Evolutionary conservation across 2,329 filamentous ascomycete genomes (phyloP).

Genomic region (Cladobotryum mycophilum): DNA sequence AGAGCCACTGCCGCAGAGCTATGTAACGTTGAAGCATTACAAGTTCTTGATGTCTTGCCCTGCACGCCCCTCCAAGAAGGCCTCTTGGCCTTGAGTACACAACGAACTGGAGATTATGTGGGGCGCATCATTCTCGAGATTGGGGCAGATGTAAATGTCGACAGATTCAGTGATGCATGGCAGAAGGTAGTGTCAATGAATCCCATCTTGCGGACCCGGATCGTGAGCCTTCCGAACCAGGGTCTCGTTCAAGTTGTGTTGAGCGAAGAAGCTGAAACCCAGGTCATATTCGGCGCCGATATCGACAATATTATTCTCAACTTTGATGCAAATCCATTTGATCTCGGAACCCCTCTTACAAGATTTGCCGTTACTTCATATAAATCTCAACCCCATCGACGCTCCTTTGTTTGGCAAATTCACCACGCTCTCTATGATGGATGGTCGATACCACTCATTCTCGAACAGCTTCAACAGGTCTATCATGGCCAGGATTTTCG

Average conservation of each 20-base stretch:
- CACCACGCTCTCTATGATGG: conserved; percentile 48
- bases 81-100: conserved; percentile 24
- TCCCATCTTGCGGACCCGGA: conserved; percentile 37
- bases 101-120: conserved; percentile 15
- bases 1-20: background rate
- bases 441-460: conserved; percentile 36
- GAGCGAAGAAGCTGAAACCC: conserved; percentile 28
- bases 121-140: conserved; percentile 12
- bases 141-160: background rate
- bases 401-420: conserved; percentile 25
- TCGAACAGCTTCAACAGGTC: conserved; percentile 22
- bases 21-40: background rate
- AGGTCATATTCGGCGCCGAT: too few species aligned
- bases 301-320: too few species aligned
- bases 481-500: background rate
- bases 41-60: conserved; percentile 28
- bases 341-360: conserved; percentile 34
- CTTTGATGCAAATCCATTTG: conserved; percentile 25
- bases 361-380: conserved; percentile 33
- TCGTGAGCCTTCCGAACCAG: conserved; percentile 34
- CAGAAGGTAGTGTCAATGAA: too few species aligned
- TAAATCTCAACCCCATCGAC: conserved; percentile 26
- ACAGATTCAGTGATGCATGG: background rate
- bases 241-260: conserved; percentile 40
- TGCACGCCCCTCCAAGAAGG: conserved; percentile 31